phyloP scores from a whole-genome alignment of 768 basidiomycete genomes.

The Trametes sanguinea region DNA sequence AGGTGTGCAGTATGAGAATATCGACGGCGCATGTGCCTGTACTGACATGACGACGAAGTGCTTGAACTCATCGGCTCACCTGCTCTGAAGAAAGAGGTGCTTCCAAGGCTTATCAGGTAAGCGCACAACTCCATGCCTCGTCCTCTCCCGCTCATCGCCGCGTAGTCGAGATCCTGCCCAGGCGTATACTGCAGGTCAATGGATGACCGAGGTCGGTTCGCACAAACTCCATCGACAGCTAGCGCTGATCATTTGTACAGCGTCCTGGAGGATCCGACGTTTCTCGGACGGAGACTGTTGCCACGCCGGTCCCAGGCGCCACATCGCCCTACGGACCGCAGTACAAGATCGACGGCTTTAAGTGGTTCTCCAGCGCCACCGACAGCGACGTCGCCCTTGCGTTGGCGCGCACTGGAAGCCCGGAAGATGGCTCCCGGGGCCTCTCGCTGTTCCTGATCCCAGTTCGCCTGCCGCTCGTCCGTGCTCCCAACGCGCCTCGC shows the following conservation, averaged over 20 bases:
- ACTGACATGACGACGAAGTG: slow-evolving; percentile 36
- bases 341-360: slow-evolving; percentile 68
- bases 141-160: neutral
- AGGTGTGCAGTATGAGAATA: slow-evolving; percentile 34
- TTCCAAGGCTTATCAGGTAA: slow-evolving; percentile 64
- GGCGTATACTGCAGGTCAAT: slow-evolving; percentile 77
- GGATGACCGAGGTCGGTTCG: slow-evolving; percentile 73
- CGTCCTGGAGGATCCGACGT: slow-evolving; percentile 77
- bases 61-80: slow-evolving; percentile 65
- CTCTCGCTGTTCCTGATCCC: slow-evolving; percentile 78
- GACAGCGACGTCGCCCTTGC: slow-evolving; percentile 74
- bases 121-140: neutral
- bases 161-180: slow-evolving; percentile 58
- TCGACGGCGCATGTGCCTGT: neutral
- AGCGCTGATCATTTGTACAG: slow-evolving; percentile 34
- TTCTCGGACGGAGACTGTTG: slow-evolving; percentile 70
- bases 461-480: slow-evolving; percentile 53
- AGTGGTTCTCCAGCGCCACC: slow-evolving; percentile 86
- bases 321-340: slow-evolving; percentile 45
- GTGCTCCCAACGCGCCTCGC: slow-evolving; percentile 39
- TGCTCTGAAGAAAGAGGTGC: slow-evolving; percentile 57
- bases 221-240: neutral
- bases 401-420: slow-evolving; percentile 68
- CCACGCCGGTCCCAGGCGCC: slow-evolving; percentile 39
- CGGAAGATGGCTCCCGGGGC: slow-evolving; percentile 56